Evolutionary conservation across 306 rosid genomes (phyloP), one percentile per base, ranked within the genome.

Genomic region (Quercus gilva): DNA sequence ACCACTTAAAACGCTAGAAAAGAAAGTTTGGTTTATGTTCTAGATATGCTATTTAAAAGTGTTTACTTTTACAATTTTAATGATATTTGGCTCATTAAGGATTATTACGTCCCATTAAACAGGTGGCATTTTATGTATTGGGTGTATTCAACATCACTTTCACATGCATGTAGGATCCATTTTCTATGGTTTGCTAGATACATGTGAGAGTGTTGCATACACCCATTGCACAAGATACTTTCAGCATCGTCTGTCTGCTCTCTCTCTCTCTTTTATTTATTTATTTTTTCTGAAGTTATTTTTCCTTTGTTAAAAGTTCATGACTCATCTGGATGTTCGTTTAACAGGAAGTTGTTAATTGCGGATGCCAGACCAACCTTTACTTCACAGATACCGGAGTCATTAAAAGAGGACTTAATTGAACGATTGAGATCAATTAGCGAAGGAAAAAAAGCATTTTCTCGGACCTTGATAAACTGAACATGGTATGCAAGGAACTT

Each of bases 341-440:
- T 73, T 68, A 49, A 63, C 96, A 96, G 99, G 93, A 86, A 87
- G 82, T 31, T 55, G 74, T 79, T 96, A 84, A 86, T 88, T 73
- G 58, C 52, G 20, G 94, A 90, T 15, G 89, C 96, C 71, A 90
- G 73, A 81, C 78, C 82, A 51, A 84, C 84, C 73, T 87, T 88
- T 79, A 73, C 19, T 80, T 84, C 97, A 21, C 80, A 82, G 78
- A 83, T 96, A 81, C 98, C 99, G 0, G 93, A 87, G 82, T 83
- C 92, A 43, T 79, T 96, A 87, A 89, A 82, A 77, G 90, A 80
- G 81, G 88, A 84, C 72, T 82, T 96, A 20, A 85, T 96, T 64
- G 81, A 58, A 71, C 90, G 79, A 53, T 89, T 96, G 64, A 84
- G 17, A 74, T 78, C 74, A 37, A 89, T 93, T 81, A 88, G 93